Base-by-base conservation (phyloP, 495 filamentous ascomycete species). In the Hypoxylon rickii region DNA sequence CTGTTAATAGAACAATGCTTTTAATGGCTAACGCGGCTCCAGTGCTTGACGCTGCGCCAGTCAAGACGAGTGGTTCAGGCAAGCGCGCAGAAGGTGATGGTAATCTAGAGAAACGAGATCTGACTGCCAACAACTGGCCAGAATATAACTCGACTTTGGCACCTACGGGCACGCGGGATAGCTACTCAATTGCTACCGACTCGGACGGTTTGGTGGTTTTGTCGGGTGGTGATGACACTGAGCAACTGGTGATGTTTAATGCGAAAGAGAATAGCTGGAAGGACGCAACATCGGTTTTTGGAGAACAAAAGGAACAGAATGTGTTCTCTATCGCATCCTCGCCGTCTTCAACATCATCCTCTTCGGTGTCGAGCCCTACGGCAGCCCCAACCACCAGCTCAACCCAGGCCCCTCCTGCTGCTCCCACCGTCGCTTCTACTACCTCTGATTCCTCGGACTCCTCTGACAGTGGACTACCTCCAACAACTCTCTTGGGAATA, bases 161-260 rank as follows among this genome's bases (percentile, higher is more conserved):
- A 1, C 87, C 92, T 2, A 80, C 72, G 18, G 73, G 69, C 18
- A 83, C 74, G 10, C 73, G 87, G 55, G 62, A 26, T 21, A 64
- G 64, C 21, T 82, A 76, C 38, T 73, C 75, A 2, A 58, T 83
- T 20, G 77, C 79, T 11, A 61, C 70, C 22, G 76, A 78, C 48
- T 33, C 73, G 4, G 71, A 83, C 20, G 86, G 86, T 11, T 58
- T 91, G 55, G 86, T 92, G 1, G 88, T 95, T 7, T 83, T 96
- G 37, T 82, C 84, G 15, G 88, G 92, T 58, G 94, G 92, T 21
- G 83, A 83, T 60, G 74, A 77, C 12, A 71, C 85, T 2, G 76
- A 86, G 50, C 73, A 84, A 1, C 50, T 98, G 16, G 83, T 79
- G 53, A 87, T 98, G 56, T 98, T 96, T 72, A 81, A 97, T 65